phyloP scores from a whole-genome alignment of 208 protist genomes.

The Entamoeba nuttalli region DNA sequence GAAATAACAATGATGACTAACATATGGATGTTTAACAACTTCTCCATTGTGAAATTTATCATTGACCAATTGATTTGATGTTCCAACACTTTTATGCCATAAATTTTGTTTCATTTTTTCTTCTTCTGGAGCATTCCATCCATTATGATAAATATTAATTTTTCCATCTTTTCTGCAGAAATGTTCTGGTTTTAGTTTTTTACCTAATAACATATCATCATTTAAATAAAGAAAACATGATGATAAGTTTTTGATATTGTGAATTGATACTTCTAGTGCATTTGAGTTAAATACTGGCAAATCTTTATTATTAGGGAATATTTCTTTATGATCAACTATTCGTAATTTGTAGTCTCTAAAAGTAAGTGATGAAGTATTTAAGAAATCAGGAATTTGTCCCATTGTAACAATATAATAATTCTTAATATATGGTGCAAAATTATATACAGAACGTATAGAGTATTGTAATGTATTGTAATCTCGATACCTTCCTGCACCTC shows the following conservation, averaged over 20 bases:
- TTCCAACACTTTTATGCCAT: neutral
- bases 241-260: neutral
- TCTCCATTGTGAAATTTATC: neutral
- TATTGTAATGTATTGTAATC: neutral
- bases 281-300: neutral
- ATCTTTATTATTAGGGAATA: neutral
- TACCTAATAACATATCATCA: neutral
- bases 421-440: neutral
- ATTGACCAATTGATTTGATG: neutral
- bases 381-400: neutral
- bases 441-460: neutral
- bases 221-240: neutral
- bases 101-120: neutral
- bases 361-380: neutral
- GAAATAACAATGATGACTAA: neutral
- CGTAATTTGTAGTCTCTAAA: neutral
- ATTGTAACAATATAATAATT: neutral
- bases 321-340: neutral
- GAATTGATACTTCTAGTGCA: neutral
- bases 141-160: neutral
- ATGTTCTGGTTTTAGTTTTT: neutral
- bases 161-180: neutral
- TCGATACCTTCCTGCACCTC: neutral
- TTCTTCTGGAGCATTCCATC: neutral
- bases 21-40: neutral